These are phyloP conservation scores for Musa beccarii DNA, from an alignment of 176 grass and related monocot species.

Conservation along the genomic window DNA sequence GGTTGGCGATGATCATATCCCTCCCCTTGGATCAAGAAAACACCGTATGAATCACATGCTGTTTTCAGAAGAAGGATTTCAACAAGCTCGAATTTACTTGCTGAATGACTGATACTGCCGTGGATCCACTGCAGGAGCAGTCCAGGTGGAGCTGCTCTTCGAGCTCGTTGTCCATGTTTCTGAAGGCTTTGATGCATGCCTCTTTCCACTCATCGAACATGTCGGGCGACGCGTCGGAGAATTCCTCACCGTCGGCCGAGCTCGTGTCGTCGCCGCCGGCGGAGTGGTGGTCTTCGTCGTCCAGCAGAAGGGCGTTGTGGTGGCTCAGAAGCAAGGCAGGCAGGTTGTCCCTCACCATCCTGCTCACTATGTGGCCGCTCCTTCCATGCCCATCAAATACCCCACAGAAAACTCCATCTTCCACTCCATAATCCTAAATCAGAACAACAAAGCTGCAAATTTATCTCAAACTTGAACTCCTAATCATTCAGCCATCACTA, in stretches of 20 bases:
- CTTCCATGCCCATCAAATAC: constrained; percentile 91
- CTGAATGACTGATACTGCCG: constrained; percentile 79
- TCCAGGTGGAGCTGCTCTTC: constrained; percentile 38
- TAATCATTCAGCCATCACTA: too few species aligned
- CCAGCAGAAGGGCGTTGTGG: constrained; percentile 47
- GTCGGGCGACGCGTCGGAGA: constrained; percentile 25
- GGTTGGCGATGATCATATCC: constrained; percentile 77
- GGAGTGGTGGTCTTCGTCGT: constrained; percentile 5
- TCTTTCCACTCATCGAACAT: constrained; percentile 77
- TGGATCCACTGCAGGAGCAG: constrained; percentile 70
- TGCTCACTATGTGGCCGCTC: constrained; percentile 61
- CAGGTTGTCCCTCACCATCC: constrained; percentile 62
- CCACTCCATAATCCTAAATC: constrained; percentile 75
- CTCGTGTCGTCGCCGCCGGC: background rate
- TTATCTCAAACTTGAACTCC: too few species aligned
- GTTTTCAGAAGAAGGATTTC: too few species aligned
- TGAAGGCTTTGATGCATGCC: constrained; percentile 57
- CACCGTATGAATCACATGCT: background rate
- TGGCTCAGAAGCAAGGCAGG: constrained; percentile 79
- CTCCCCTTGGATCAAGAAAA: constrained; percentile 22
- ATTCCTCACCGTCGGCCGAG: constrained; percentile 29
- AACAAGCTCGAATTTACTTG: constrained; percentile 26
- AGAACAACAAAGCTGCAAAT: background rate
- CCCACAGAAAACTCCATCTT: constrained; percentile 81
- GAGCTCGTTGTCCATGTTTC: constrained; percentile 78